Evolutionary conservation across 202 grass and related monocot species (phyloP).

Genomic region (Carex arenaria): DNA sequence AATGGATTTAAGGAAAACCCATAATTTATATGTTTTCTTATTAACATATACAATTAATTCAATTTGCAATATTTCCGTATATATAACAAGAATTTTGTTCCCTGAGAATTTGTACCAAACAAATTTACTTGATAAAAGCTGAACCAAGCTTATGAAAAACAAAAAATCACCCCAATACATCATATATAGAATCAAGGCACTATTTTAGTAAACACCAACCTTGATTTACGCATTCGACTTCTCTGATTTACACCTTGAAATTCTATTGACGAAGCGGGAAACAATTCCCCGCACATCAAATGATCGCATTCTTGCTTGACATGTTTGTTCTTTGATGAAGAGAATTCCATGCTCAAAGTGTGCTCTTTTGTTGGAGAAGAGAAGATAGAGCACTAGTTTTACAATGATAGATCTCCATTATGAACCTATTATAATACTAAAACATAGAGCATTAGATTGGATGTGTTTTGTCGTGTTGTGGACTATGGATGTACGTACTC

Average conservation of each 20-base stretch:
- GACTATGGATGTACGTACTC: not conserved
- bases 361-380: conserved; percentile 13
- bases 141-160: not conserved
- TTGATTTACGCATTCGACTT: not conserved
- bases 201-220: not conserved
- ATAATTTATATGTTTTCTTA: not conserved
- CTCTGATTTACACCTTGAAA: not conserved
- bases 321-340: not conserved
- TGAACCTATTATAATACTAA: not conserved
- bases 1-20: not conserved
- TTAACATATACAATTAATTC: not conserved
- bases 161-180: not conserved
- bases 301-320: not conserved
- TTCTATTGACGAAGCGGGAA: not conserved
- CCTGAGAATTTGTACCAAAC: not conserved
- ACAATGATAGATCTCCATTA: not conserved
- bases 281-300: not conserved
- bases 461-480: not conserved
- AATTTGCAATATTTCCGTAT: too few relatives aligned
- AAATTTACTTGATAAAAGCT: not conserved
- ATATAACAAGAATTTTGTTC: not conserved
- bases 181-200: not conserved
- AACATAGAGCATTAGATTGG: not conserved
- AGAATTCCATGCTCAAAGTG: conserved; percentile 7
- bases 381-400: not conserved